A percentile compares a stretch with the other conserved stretches of the same genome.
These are phyloP conservation scores for Ustilago tritici DNA, from an alignment of 1,284 basidiomycete species.

Conservation along the genomic window DNA sequence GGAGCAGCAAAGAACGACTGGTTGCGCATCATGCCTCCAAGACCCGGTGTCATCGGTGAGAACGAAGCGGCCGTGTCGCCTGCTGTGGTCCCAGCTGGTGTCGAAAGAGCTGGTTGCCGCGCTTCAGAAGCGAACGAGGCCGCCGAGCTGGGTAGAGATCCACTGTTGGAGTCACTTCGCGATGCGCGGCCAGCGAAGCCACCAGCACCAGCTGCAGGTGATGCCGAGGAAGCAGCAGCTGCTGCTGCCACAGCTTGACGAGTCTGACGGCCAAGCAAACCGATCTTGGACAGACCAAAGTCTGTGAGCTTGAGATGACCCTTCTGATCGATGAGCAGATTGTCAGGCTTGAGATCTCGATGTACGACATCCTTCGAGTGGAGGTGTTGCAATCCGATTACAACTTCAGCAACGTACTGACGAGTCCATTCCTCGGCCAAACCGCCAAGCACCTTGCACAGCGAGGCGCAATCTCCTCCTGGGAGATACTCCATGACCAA, in stretches of 20 bases:
- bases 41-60: constrained; percentile 53
- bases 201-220: constrained; percentile 6
- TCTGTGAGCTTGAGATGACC: constrained; percentile 98
- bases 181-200: constrained; percentile 19
- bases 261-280: constrained; percentile 90
- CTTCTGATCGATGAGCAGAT: constrained; percentile 92
- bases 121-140: constrained; percentile 41
- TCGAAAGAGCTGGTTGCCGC: constrained; percentile 30
- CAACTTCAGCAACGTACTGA: constrained; percentile 95
- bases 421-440: constrained; percentile 96
- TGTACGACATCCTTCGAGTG: constrained; percentile 95
- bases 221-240: constrained; percentile 13
- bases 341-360: constrained; percentile 98
- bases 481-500: constrained; percentile 74
- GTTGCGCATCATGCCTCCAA: constrained; percentile 49
- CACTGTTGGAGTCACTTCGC: constrained; percentile 34
- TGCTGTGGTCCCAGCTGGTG: constrained; percentile 45
- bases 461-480: constrained; percentile 94
- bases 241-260: constrained; percentile 36
- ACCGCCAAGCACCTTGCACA: constrained; percentile 93
- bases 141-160: constrained; percentile 48
- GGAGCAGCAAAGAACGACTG: constrained; percentile 56
- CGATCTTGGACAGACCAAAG: constrained; percentile 96
- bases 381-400: constrained; percentile 92
- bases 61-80: constrained; percentile 54